Base-by-base conservation (phyloP, 345 rosid genomes). In the Hevea brasiliensis region DNA sequence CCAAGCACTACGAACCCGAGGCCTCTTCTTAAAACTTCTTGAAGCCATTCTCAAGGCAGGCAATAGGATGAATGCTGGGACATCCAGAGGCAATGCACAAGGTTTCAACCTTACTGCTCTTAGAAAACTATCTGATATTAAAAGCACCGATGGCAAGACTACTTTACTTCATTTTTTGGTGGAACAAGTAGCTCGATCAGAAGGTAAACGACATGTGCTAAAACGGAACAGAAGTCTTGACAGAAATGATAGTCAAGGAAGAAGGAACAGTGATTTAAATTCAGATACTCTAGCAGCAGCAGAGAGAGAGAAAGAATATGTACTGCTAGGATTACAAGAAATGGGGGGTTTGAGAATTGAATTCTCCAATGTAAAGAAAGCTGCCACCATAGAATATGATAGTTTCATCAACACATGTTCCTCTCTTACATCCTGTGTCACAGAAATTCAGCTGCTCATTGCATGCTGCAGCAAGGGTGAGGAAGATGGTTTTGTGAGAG, bases 31-130 rank as follows among this genome's bases (percentile, higher is more conserved):
- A 4, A 92, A 94, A 72, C 92, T 91, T 44, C 86, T 94, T 0
- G 94, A 91, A 81, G 98, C 96, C 15, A 87, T 94, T 62, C 81
- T 94, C 60, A 94, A 94, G 81, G 93, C 97, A 5, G 96, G 98
- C 32, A 94, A 90, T 76, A 82, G 80, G 72, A 88, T 91, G 92
- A 94, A 94, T 66, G 94, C 94, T 0, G 98, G 98, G 78, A 90
- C 98, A 4, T 72, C 92, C 17, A 85, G 97, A 80, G 98, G 98
- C 53, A 86, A 94, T 42, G 98, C 98, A 11, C 84, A 84, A 50
- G 94, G 92, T 59, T 94, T 94, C 74, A 85, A 89, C 74, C 88
- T 90, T 51, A 83, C 80, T 0, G 86, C 96, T 20, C 85, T 90
- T 24, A 76, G 84, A 15, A 90, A 91, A 72, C 91, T 91, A 7